A percentile compares a stretch with the other conserved stretches of the same genome.
These are phyloP conservation scores for Stachybotrys chlorohalonatus DNA, from an alignment of 2,329 filamentous ascomycete species.

Conservation along the genomic window DNA sequence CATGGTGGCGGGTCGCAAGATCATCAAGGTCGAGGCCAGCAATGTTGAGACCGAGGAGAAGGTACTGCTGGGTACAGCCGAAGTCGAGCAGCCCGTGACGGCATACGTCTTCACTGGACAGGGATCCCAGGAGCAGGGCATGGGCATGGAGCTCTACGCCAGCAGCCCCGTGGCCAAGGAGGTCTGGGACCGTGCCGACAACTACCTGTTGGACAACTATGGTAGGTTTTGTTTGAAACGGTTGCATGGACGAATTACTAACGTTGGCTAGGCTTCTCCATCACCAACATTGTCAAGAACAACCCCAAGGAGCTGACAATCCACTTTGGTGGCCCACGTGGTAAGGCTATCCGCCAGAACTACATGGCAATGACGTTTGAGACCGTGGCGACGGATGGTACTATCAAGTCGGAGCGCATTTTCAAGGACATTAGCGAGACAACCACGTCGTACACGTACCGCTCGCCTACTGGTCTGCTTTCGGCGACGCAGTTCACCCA, in stretches of 20 bases:
- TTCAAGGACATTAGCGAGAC: constrained; percentile 96
- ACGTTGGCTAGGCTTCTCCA: constrained; percentile 63
- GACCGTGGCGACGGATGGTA: constrained; percentile 85
- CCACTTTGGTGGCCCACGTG: constrained; percentile 92
- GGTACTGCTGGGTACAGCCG: constrained; percentile 87
- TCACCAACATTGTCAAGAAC: constrained; percentile 98
- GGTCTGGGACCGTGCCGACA: constrained; percentile 96
- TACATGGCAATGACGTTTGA: constrained; percentile 99
- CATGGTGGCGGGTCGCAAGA: constrained; percentile 97
- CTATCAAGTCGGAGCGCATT: constrained; percentile 96
- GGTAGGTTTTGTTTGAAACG: constrained; percentile 46
- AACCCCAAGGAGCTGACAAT: constrained; percentile 98
- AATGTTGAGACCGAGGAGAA: constrained; percentile 97
- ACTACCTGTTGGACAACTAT: constrained; percentile 97
- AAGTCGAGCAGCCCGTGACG: constrained; percentile 94
- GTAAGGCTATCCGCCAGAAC: constrained; percentile 95
- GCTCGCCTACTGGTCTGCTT: constrained; percentile 85
- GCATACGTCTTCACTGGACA: constrained; percentile 98
- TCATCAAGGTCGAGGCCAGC: constrained; percentile 95
- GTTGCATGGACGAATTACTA: background rate
- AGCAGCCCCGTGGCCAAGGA: constrained; percentile 92
- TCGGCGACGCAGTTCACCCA: constrained; percentile 99
- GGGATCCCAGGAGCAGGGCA: constrained; percentile 96
- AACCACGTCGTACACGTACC: constrained; percentile 94
- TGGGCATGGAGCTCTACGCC: constrained; percentile 98